phyloP scores from a whole-genome alignment of 1,139 yeast genomes.

The Nadsonia commutata region DNA sequence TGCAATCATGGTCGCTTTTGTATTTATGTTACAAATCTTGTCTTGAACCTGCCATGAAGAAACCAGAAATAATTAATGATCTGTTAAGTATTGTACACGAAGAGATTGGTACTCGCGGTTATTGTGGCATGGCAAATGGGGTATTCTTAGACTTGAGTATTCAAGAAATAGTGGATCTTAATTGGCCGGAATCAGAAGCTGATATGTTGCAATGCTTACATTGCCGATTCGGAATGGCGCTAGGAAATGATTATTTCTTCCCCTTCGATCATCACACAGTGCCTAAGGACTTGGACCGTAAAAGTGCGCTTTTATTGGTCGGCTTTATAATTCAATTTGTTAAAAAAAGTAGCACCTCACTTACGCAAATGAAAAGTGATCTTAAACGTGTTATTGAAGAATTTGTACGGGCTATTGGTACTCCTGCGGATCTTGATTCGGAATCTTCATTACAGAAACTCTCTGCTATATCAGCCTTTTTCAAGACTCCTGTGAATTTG shows the following conservation, averaged over 20 bases:
- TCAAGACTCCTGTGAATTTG: slow-evolving; percentile 38
- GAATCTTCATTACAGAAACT: slow-evolving; percentile 27
- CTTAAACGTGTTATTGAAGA: slow-evolving; percentile 58
- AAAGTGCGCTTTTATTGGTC: slow-evolving; percentile 44
- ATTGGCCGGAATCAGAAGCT: slow-evolving; percentile 32
- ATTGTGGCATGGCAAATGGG: slow-evolving; percentile 57
- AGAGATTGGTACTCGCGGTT: slow-evolving; percentile 51
- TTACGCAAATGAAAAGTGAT: slow-evolving; percentile 49
- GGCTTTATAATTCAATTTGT: slow-evolving; percentile 50
- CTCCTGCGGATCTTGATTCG: slow-evolving; percentile 33
- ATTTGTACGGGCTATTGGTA: slow-evolving; percentile 56
- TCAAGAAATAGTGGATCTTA: slow-evolving; percentile 33
- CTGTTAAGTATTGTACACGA: slow-evolving; percentile 50
- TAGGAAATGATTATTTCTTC: slow-evolving; percentile 41
- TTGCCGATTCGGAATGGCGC: slow-evolving; percentile 60
- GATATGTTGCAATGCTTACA: slow-evolving; percentile 62
- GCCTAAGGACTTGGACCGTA: slow-evolving; percentile 27
- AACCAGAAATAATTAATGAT: slow-evolving; percentile 21
- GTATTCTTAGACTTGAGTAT: slow-evolving; percentile 48
- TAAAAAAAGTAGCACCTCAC: slow-evolving; percentile 37
- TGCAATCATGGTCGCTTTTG: slow-evolving; percentile 29
- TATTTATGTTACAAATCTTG: slow-evolving; percentile 17
- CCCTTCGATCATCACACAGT: slow-evolving; percentile 58
- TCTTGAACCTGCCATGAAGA: slow-evolving; percentile 9
- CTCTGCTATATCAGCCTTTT: slow-evolving; percentile 31